Evolutionary conservation across 805 yeast genomes (phyloP), one percentile per base, ranked within the genome.

Genomic region (Cyberlindnera mississippiensis): DNA sequence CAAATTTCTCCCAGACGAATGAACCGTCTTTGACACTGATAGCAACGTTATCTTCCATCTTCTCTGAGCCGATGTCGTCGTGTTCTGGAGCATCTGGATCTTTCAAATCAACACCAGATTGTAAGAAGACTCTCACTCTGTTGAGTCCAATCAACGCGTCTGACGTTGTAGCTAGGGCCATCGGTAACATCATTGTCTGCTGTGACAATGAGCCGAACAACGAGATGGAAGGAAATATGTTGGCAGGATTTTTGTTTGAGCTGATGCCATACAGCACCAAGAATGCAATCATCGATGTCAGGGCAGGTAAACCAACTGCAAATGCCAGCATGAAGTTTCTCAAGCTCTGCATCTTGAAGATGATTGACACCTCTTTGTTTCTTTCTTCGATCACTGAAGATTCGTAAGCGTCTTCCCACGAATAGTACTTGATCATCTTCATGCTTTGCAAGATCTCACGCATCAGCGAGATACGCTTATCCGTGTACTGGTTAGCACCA

Each of bases 391-490:
- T 52, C 33, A 86, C 73, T 35, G 73, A 60, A 11, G 69, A 59
- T 40, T 70, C 68, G 60, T 85, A 87, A 1, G 96, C 86, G 20
- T 70, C 71, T 63, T 88, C 96, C 96, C 96, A 87, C 2, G 91
- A 82, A 58, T 87, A 87, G 60, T 73, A 85, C 66, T 87, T 87
- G 63, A 87, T 83, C 59, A 82, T 73, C 52, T 77, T 81, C 64
- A 82, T 72, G 53, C 77, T 75, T 48, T 70, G 72, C 46, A 82
- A 62, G 26, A 80, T 73, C 57, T 82, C 89, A 54, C 81, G 77
- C 57, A 81, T 72, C 49, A 69, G 67, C 36, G 70, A 63, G 19
- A 85, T 80, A 55, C 95, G 73, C 18, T 63, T 54, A 62, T 85
- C 93, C 15, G 89, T 85, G 51, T 62, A 73, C 16, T 67, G 63